phyloP scores from a whole-genome alignment of 768 basidiomycete species.

The Paxillus rubicundulus region DNA sequence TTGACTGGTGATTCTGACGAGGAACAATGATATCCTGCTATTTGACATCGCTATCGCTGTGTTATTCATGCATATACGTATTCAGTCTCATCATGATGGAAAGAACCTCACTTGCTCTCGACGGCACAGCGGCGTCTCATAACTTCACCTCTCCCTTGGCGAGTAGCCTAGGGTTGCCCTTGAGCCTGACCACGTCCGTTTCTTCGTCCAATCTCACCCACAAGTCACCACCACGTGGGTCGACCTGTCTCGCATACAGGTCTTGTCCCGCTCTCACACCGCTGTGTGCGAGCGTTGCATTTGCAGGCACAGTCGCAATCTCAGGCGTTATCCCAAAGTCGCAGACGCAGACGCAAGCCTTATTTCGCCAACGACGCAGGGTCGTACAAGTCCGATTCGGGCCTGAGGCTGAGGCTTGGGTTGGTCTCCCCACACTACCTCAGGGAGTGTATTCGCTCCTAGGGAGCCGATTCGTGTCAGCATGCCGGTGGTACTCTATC shows the following conservation, averaged over 20 bases:
- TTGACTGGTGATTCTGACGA: conserved; percentile 30
- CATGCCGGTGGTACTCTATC: too few relatives aligned
- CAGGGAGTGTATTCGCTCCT: too few relatives aligned
- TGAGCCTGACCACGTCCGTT: conserved; percentile 31
- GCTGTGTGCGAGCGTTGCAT: conserved; percentile 17
- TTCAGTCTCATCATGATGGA: neutral
- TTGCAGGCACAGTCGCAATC: too few relatives aligned
- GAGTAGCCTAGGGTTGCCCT: conserved; percentile 31
- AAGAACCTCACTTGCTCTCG: neutral
- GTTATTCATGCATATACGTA: conserved; percentile 10
- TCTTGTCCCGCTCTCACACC: conserved; percentile 27
- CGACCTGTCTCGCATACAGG: conserved; percentile 49
- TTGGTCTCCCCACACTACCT: too few relatives aligned
- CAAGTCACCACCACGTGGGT: conserved; percentile 47
- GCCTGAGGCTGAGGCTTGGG: too few relatives aligned
- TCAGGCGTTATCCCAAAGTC: too few relatives aligned
- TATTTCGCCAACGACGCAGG: too few relatives aligned
- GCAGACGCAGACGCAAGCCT: too few relatives aligned
- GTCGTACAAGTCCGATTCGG: too few relatives aligned
- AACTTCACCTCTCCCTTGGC: neutral
- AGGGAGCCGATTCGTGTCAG: too few relatives aligned
- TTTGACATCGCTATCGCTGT: neutral
- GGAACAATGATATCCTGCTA: conserved; percentile 18
- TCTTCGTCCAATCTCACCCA: conserved; percentile 38
- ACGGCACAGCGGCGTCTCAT: neutral